A percentile compares a stretch with the other conserved stretches of the same genome.
These are phyloP conservation scores for Aureobasidium sp. DNA, from an alignment of 2,329 filamentous ascomycete species.

Conservation along the genomic window DNA sequence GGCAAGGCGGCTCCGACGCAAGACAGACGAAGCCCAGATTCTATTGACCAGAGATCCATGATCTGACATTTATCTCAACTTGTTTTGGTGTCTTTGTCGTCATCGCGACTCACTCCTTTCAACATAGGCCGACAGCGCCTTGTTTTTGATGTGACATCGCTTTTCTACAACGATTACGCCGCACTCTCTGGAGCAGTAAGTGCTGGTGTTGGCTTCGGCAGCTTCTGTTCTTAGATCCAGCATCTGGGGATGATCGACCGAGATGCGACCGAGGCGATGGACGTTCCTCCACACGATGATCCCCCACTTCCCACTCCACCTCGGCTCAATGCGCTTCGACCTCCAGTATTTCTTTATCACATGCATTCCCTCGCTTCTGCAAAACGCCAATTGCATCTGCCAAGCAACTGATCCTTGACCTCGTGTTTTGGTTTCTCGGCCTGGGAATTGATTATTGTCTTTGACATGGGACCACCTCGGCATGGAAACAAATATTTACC, in stretches of 20 bases:
- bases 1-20: background rate
- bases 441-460: background rate
- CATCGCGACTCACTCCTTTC: no score
- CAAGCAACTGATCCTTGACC: background rate
- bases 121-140: no score
- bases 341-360: background rate
- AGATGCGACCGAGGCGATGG: constrained; percentile 4
- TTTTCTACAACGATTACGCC: background rate
- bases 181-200: background rate
- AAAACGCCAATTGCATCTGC: background rate
- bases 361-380: background rate
- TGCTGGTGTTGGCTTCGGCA: background rate
- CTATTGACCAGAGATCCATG: background rate
- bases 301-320: background rate
- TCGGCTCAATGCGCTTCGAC: background rate
- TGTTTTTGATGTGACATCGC: no score
- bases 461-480: constrained; percentile 15
- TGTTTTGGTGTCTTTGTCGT: no score
- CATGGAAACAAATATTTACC: constrained; percentile 30
- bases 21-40: background rate
- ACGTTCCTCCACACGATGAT: background rate
- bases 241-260: background rate
- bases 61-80: background rate
- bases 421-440: background rate
- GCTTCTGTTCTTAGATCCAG: background rate